These are phyloP conservation scores for Candida pini DNA, from an alignment of 805 yeast genomes.

Conservation along the genomic window DNA sequence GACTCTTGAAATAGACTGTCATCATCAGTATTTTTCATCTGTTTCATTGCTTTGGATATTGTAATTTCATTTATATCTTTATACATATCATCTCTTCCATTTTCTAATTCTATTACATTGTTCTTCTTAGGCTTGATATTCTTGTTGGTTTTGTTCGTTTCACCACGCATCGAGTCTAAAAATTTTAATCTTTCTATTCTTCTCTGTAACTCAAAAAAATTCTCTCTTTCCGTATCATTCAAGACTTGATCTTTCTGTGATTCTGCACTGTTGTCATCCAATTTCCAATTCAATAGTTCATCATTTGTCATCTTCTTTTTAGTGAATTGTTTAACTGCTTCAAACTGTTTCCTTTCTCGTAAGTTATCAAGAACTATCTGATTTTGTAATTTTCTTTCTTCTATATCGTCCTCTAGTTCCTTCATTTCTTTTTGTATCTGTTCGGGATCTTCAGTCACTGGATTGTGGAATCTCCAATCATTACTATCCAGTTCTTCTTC, in stretches of 20 bases:
- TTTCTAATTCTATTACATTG: slow-evolving; percentile 13
- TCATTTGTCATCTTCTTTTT: slow-evolving; percentile 9
- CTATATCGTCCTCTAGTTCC: slow-evolving; percentile 5
- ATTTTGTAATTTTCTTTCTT: slow-evolving; percentile 3
- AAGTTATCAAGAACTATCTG: slow-evolving; percentile 5
- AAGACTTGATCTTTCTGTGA: slow-evolving; percentile 4
- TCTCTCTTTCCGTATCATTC: slow-evolving; percentile 15
- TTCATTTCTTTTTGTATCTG: slow-evolving; percentile 1
- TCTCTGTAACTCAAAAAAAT: slow-evolving; percentile 18
- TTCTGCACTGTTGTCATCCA: neutral
- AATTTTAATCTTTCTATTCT: slow-evolving; percentile 19
- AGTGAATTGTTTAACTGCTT: slow-evolving; percentile 4
- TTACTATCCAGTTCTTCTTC: slow-evolving; percentile 7
- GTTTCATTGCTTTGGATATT: too few species aligned
- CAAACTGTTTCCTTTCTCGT: neutral
- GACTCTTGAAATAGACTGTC: too few species aligned
- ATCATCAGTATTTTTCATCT: too few species aligned
- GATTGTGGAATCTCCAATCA: too few species aligned
- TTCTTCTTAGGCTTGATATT: slow-evolving; percentile 1
- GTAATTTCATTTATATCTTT: too few species aligned
- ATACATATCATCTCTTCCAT: neutral
- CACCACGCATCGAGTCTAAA: slow-evolving; percentile 8
- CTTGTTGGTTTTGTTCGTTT: slow-evolving; percentile 3
- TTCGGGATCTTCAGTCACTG: too few species aligned
- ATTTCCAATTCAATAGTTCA: slow-evolving; percentile 13